Evolutionary conservation across 2,329 filamentous ascomycete species (phyloP).

Genomic region (Claviceps quebecensis): DNA sequence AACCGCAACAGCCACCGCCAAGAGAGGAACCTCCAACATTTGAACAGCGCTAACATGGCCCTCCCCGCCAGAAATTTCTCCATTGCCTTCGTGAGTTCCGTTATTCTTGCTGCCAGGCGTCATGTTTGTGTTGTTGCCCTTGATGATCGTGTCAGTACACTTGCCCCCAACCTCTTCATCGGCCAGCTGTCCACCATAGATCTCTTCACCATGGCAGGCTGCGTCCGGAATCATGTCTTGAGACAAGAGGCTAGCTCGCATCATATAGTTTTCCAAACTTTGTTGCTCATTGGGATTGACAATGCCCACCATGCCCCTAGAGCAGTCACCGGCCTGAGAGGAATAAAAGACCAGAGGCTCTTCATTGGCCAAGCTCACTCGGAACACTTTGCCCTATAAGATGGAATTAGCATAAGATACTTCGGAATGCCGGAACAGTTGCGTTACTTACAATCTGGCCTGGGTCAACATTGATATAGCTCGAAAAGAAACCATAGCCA

Average conservation of each 20-base stretch:
- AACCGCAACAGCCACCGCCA: not conserved
- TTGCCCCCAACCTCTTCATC: constrained; percentile 3
- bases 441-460: constrained; percentile 15
- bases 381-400: constrained; percentile 21
- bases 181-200: constrained; percentile 18
- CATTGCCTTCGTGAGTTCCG: not conserved
- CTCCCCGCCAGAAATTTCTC: not conserved
- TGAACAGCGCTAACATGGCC: not conserved
- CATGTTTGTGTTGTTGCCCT: not conserved
- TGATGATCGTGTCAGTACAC: not conserved
- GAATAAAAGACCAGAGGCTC: constrained; percentile 25
- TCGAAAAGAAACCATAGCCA: constrained; percentile 24
- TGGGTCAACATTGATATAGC: constrained; percentile 16
- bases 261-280: constrained; percentile 19
- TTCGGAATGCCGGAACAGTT: not conserved
- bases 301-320: constrained; percentile 25
- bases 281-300: constrained; percentile 19
- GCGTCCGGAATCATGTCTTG: constrained; percentile 15
- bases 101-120: not conserved
- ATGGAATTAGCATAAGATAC: not conserved
- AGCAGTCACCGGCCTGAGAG: constrained; percentile 23
- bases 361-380: constrained; percentile 18
- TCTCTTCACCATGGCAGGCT: constrained; percentile 16
- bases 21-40: not conserved
- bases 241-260: constrained; percentile 15